A percentile compares a stretch with the other conserved stretches of the same genome.
Conservation (phyloP, 805 yeast species). For the Saturnispora sanitii region DNA sequence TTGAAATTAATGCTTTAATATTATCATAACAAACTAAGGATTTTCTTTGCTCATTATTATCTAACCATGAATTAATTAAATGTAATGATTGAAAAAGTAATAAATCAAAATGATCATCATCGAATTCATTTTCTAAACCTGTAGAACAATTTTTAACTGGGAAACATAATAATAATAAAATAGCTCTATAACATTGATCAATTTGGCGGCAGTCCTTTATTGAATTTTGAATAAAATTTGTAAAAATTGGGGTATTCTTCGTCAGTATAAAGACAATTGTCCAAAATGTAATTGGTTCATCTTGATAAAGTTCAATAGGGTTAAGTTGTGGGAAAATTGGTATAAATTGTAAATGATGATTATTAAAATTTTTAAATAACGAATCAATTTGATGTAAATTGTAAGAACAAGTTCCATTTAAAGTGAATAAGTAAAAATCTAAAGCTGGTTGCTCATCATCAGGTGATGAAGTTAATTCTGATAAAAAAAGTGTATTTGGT, state of each 20-base stretch:
- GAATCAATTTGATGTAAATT: slow-evolving; percentile 11
- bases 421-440: not conserved
- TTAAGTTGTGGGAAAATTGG: slow-evolving; percentile 22
- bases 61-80: slow-evolving; percentile 11
- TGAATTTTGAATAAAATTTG: slow-evolving; percentile 13
- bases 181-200: slow-evolving; percentile 16
- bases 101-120: slow-evolving; percentile 16
- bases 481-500: no score
- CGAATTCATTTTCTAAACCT: slow-evolving; percentile 9
- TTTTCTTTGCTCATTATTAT: slow-evolving; percentile 12
- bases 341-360: slow-evolving; percentile 13
- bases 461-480: no score
- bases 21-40: slow-evolving; percentile 9
- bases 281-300: slow-evolving; percentile 26
- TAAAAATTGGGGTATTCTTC: slow-evolving; percentile 13
- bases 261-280: slow-evolving; percentile 20
- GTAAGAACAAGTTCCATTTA: not conserved
- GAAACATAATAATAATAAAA: slow-evolving; percentile 21
- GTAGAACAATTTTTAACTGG: slow-evolving; percentile 15
- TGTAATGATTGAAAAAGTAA: slow-evolving; percentile 19
- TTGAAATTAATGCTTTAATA: slow-evolving; percentile 20
- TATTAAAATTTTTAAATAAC: slow-evolving; percentile 17
- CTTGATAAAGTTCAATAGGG: slow-evolving; percentile 15
- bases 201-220: slow-evolving; percentile 6
- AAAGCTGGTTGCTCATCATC: no score